Conservation (phyloP, 768 basidiomycete genomes). For the Tremella mesenterica region DNA sequence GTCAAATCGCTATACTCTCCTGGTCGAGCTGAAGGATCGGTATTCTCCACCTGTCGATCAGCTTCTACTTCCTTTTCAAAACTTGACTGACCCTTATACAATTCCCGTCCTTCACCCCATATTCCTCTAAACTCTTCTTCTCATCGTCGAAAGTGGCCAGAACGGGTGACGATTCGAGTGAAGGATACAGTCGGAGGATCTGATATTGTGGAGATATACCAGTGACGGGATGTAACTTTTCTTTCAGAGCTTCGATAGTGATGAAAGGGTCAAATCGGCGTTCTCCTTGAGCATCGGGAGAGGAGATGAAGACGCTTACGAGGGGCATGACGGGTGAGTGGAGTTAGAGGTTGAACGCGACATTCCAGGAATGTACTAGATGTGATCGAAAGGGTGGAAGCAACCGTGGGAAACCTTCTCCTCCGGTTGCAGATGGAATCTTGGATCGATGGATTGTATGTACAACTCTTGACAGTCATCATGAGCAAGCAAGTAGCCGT, state of each 20-base stretch:
- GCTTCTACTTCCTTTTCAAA: background rate
- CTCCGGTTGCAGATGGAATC: too few relatives aligned
- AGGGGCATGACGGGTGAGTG: constrained; percentile 15
- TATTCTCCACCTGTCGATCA: constrained; percentile 57
- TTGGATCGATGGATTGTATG: too few relatives aligned
- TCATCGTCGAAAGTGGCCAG: constrained; percentile 60
- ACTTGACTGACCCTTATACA: constrained; percentile 59
- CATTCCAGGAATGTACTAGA: too few relatives aligned
- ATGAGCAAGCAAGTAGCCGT: too few relatives aligned
- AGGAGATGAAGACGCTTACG: constrained; percentile 66
- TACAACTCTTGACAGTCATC: too few relatives aligned
- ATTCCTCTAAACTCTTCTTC: constrained; percentile 59
- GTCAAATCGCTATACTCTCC: constrained; percentile 79
- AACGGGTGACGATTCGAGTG: constrained; percentile 52
- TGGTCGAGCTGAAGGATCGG: constrained; percentile 62
- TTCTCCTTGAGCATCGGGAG: constrained; percentile 84
- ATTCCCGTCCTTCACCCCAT: constrained; percentile 66
- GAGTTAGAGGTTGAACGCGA: too few relatives aligned
- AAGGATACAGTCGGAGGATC: constrained; percentile 52
- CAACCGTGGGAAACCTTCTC: too few relatives aligned
- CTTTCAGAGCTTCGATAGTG: constrained; percentile 75
- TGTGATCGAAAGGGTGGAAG: too few relatives aligned
- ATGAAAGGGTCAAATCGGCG: constrained; percentile 68
- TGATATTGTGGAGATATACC: constrained; percentile 74
- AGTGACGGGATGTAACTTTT: constrained; percentile 81